Percentiles rank a stretch among this genome's conserved stretches.
phyloP scores from a whole-genome alignment of 2,329 filamentous ascomycete species.

The Domatiomyces globalis region DNA sequence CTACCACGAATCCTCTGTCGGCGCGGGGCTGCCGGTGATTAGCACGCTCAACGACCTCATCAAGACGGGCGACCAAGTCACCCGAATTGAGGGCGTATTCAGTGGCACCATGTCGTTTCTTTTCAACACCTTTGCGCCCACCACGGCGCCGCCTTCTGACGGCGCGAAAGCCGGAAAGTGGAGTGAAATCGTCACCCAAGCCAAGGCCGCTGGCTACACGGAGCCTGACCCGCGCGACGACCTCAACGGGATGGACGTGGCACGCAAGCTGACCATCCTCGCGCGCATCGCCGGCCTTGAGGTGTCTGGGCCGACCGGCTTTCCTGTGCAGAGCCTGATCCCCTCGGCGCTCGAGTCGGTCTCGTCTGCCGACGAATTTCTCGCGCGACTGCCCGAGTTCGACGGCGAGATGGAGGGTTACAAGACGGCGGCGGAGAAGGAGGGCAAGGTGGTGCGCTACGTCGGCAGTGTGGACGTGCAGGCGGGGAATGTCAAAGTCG shows the following conservation, averaged over 20 bases:
- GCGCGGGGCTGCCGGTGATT: conserved; percentile 83
- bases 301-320: conserved; percentile 69
- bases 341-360: conserved; percentile 70
- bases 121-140: conserved; percentile 92
- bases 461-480: conserved; percentile 83
- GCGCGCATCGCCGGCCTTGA: conserved; percentile 71
- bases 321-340: conserved; percentile 89
- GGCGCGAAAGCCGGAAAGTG: conserved; percentile 53
- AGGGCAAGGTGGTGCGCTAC: conserved; percentile 85
- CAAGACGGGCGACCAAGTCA: conserved; percentile 81
- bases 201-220: conserved; percentile 84
- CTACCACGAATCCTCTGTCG: conserved; percentile 91
- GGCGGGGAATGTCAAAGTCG: conserved; percentile 75
- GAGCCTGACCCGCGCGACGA: conserved; percentile 80
- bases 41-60: conserved; percentile 90
- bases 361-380: conserved; percentile 69
- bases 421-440: conserved; percentile 69
- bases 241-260: conserved; percentile 76
- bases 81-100: conserved; percentile 91
- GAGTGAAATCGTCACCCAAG: conserved; percentile 81
- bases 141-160: conserved; percentile 38
- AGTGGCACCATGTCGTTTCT: conserved; percentile 96
- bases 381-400: conserved; percentile 64
- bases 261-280: conserved; percentile 90
- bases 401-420: conserved; percentile 80